These are phyloP conservation scores for Haplosporangium sp. DNA, from an alignment of 371 early-diverging fungal species.

Conservation along the genomic window DNA sequence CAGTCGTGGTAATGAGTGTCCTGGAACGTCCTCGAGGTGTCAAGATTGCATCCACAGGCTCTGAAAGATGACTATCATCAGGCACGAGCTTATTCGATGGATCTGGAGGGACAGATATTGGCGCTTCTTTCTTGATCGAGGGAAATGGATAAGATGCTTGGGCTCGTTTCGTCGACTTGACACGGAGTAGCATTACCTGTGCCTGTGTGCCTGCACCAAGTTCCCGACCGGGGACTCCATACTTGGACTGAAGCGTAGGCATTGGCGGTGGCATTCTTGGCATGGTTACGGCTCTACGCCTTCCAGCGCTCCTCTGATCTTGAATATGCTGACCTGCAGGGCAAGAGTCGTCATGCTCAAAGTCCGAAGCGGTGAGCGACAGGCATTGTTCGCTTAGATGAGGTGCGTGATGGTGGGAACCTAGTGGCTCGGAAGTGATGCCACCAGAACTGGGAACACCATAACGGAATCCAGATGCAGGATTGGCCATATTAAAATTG, in stretches of 20 bases:
- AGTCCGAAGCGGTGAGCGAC: constrained; percentile 12
- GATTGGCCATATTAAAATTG: constrained; percentile 16
- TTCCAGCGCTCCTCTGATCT: background rate
- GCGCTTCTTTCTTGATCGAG: background rate
- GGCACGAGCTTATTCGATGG: background rate
- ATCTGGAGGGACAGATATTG: too few relatives aligned
- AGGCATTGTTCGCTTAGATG: too few relatives aligned
- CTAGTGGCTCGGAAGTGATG: too few relatives aligned
- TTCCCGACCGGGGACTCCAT: constrained; percentile 43
- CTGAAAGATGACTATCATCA: background rate
- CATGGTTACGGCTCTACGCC: constrained; percentile 10
- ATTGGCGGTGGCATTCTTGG: constrained; percentile 11
- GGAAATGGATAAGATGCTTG: constrained; percentile 2
- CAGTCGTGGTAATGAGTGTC: constrained; percentile 34
- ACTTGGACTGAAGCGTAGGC: constrained; percentile 52
- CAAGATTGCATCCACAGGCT: constrained; percentile 4
- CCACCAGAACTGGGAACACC: background rate
- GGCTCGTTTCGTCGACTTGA: constrained; percentile 29
- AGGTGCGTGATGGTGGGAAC: too few relatives aligned
- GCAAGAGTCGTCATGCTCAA: constrained; percentile 36
- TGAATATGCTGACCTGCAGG: constrained; percentile 33
- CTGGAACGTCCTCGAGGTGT: constrained; percentile 22
- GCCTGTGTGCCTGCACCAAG: constrained; percentile 49
- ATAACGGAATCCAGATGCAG: constrained; percentile 3
- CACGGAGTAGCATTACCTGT: constrained; percentile 49